Base-by-base conservation (phyloP, 129 eudicot genomes). In the Chrysanthemum makinoi region DNA sequence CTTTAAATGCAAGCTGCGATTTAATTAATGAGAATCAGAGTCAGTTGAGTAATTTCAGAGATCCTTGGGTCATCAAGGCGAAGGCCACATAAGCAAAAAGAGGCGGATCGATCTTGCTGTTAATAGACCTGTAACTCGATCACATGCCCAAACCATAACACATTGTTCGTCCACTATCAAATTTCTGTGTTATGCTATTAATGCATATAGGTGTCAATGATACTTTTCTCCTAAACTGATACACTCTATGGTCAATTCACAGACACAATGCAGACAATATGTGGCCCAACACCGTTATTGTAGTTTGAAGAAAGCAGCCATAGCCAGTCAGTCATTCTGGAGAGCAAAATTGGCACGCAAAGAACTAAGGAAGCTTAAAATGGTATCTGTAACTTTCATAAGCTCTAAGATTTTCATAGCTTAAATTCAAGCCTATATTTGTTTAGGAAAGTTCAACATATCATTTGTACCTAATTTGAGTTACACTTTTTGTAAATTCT, bases 281-380 rank as follows among this genome's bases (percentile, higher is more conserved):
- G 69, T 81, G 81, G 85, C 86, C 14, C 77, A 48, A 51, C 16
- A 13, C 58, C 66, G 73, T 75, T 93, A 78, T 72, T 63, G 66
- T 80, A 70, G 73, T 75, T 54, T 80, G 76, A 83, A 75, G 78
- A 80, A 75, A 76, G 96, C 95, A 39, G 73, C 95, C 76, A 76
- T 93, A 58, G 20, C 68, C 35, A 73, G 76, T 70, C 98, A 93
- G 72, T 85, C 92, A 79, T 86, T 80, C 65, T 93, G 96, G 88
- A 90, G 98, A 82, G 86, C 70, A 63, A 80, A 60, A 72, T 28
- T 76, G 48, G 96, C 96, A 67, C 80, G 87, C 19, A 82, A 67
- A 82, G 98, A 93, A 79, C 83, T 90, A 26, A 84, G 79, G 77
- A 75, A 82, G 65, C 95, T 95, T 73, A 90, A 72, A 78, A 70